Base-by-base conservation (phyloP, 2,329 filamentous ascomycete genomes). In the Hypoxylon sp. region DNA sequence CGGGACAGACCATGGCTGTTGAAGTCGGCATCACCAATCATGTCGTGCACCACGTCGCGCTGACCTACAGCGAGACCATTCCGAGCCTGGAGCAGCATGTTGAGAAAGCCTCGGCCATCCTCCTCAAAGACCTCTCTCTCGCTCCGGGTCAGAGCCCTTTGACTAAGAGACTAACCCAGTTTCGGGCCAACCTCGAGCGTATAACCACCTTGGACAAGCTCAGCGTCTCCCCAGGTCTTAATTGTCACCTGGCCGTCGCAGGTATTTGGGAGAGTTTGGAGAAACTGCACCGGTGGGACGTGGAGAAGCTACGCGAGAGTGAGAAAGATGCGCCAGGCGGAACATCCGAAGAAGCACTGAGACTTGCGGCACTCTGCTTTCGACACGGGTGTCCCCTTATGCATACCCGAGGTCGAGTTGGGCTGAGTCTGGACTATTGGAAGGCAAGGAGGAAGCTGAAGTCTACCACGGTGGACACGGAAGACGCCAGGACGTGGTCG, bases 361-460 rank as follows among this genome's bases (percentile, higher is more conserved):
- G 81, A 38, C 75, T 81, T n/a, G 75, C 82, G 47, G 87, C 85
- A 42, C 82, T 91, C 73, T 92, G 89, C 70, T 84, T 83, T 54
- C 85, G 82, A 62, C 88, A 89, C 70, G 91, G 91, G 1, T 81
- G 81, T 24, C 90, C 91, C 0, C 77, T 81, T 24, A 89, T 94
- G 83, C 89, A 95, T 73, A 81, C 82, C 11, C 80, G 85, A 47
- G 81, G 82, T 18, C 83, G 82, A 46, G 77, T 94, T 21, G 91
- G 91, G 1, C 75, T 94, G 53, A 85, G 83, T 45, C 67, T 95
- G 33, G 88, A 92, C 63, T 96, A 94, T 72, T 95, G 91, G 91
- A 88, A 85, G 72, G 82, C 88, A 65, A 77, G 80, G 52, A 80
- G 83, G 42, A 78, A 82, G 42, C 72, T 85, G 13, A 74, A 70